phyloP scores from a whole-genome alignment of 176 grass and related monocot species.

The Alopecurus myosuroides region DNA sequence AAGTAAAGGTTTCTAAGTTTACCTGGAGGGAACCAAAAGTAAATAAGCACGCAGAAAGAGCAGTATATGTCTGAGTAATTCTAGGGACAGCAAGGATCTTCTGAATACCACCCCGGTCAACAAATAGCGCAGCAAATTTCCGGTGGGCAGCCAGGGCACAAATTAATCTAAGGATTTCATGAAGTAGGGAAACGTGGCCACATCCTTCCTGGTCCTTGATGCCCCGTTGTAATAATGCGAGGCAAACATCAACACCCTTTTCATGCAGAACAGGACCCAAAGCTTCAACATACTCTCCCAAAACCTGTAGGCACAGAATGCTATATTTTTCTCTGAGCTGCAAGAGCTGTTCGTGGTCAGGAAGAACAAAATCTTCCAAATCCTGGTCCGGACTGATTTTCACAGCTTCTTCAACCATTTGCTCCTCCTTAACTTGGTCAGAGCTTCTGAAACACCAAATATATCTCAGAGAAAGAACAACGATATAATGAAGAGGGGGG shows the following conservation, averaged over 20 bases:
- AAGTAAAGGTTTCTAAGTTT: background rate
- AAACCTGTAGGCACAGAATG: constrained; percentile 81
- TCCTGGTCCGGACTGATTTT: constrained; percentile 51
- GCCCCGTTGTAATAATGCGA: constrained; percentile 68
- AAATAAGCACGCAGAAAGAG: constrained; percentile 90
- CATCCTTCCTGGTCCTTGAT: constrained; percentile 53
- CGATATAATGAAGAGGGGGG: background rate
- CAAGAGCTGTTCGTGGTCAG: constrained; percentile 57
- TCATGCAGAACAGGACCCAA: constrained; percentile 95
- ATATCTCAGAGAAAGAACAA: background rate
- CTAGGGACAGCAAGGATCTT: constrained; percentile 86
- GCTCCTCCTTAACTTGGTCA: constrained; percentile 35
- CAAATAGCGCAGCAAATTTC: constrained; percentile 93
- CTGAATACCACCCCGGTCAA: constrained; percentile 93
- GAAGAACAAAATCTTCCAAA: constrained; percentile 71
- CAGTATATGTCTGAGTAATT: constrained; percentile 62
- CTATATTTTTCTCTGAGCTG: constrained; percentile 85
- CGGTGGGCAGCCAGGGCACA: constrained; percentile 86
- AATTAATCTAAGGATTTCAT: constrained; percentile 80
- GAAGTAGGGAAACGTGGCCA: constrained; percentile 49
- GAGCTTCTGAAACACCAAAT: constrained; percentile 34
- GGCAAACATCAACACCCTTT: constrained; percentile 97
- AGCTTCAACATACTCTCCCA: constrained; percentile 97
- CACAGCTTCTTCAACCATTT: constrained; percentile 34
- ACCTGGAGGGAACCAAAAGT: constrained; percentile 98